Percentiles rank a stretch among this genome's conserved stretches.
Evolutionary conservation across 2,329 filamentous ascomycete genomes (phyloP).

Genomic region (Xylogone sp.): DNA sequence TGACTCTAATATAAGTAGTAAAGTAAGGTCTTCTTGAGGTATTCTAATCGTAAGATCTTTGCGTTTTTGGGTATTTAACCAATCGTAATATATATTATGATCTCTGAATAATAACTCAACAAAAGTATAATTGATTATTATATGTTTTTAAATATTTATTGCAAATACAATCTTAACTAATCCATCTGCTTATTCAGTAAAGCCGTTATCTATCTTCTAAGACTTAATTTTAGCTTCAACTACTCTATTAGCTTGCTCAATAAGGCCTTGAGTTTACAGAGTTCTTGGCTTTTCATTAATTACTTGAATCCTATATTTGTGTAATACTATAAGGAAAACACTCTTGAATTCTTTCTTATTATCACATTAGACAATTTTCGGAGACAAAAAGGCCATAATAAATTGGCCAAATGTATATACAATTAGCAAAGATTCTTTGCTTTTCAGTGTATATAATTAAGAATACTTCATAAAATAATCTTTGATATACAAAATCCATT

Average conservation of each 20-base stretch:
- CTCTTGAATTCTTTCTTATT: slow-evolving; percentile 17
- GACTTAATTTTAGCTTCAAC: slow-evolving; percentile 8
- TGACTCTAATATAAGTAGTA: too few relatives aligned
- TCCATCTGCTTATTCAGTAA: slow-evolving; percentile 2
- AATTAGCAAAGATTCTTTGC: slow-evolving; percentile 9
- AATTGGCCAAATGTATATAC: slow-evolving; percentile 1
- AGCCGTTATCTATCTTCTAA: slow-evolving; percentile 10
- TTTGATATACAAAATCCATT: slow-evolving; percentile 15
- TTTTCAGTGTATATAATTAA: slow-evolving; percentile 10
- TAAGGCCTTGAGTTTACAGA: slow-evolving; percentile 12
- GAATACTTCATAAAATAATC: slow-evolving; percentile 18
- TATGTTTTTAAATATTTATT: slow-evolving; percentile 8
- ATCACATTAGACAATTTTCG: slow-evolving; percentile 13
- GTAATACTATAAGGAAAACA: slow-evolving; percentile 6
- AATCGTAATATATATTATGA: too few relatives aligned
- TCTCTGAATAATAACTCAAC: too few relatives aligned
- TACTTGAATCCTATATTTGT: slow-evolving; percentile 9
- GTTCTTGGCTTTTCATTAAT: slow-evolving; percentile 10
- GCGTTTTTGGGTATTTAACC: too few relatives aligned
- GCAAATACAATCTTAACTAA: neutral
- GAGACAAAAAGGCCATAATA: slow-evolving; percentile 8
- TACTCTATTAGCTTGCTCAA: slow-evolving; percentile 15
- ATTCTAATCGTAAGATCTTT: too few relatives aligned
- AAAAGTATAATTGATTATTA: neutral
- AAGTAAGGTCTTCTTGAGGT: too few relatives aligned